These are phyloP conservation scores for Panus rudis DNA, from an alignment of 768 basidiomycete genomes.

Conservation along the genomic window DNA sequence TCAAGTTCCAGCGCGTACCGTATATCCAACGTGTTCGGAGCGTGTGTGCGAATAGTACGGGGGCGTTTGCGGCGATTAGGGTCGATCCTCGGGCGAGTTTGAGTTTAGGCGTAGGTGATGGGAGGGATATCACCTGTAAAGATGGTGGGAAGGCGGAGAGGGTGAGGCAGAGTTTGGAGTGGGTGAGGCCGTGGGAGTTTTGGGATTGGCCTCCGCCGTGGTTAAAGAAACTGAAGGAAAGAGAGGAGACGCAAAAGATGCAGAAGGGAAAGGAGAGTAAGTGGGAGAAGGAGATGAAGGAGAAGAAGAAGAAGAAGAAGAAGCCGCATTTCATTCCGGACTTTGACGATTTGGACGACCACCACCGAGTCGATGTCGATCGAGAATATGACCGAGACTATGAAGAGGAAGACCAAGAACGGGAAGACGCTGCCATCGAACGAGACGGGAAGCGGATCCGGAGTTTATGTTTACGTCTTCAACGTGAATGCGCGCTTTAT, in stretches of 20 bases:
- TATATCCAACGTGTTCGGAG: slow-evolving; percentile 78
- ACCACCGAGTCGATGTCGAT: neutral
- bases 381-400: neutral
- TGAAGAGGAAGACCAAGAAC: neutral
- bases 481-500: too few relatives aligned
- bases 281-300: neutral
- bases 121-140: too few relatives aligned
- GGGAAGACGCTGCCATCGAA: slow-evolving; percentile 9
- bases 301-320: neutral
- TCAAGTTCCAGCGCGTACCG: slow-evolving; percentile 76
- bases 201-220: neutral
- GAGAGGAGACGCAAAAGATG: neutral
- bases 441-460: neutral
- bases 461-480: neutral
- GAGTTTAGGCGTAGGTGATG: too few relatives aligned
- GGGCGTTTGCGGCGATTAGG: slow-evolving; percentile 81
- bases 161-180: slow-evolving; percentile 59
- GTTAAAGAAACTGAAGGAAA: neutral
- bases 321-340: slow-evolving; percentile 1
- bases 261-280: neutral
- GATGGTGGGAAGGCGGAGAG: too few relatives aligned
- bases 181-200: slow-evolving; percentile 55
- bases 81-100: too few relatives aligned
- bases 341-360: neutral
- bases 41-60: slow-evolving; percentile 75